Base-by-base conservation (phyloP, 2,329 filamentous ascomycete species). In the Stagonosporopsis vannaccii region DNA sequence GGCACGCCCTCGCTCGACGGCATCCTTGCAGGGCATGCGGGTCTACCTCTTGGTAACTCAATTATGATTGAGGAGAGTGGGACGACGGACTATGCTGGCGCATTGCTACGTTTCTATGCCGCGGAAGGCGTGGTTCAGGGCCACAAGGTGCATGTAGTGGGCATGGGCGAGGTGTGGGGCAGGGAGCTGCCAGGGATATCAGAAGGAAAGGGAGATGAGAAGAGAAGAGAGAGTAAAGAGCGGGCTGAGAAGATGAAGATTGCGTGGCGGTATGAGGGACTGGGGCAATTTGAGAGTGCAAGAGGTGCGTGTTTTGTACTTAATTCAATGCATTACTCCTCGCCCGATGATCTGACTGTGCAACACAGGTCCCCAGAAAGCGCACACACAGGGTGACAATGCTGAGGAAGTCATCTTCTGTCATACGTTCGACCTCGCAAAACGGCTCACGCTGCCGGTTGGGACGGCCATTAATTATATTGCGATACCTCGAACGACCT, bases 101-200 rank as follows among this genome's bases (percentile, higher is more conserved):
- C 91, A 23, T 79, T 98, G 55, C 78, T 97, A 40, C 85, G 90
- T 51, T 97, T 95, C 74, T 99, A 92, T 77, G 94, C 92, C 0
- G 93, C 94, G 0, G 93, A 99, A 77, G 95, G 95, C 2, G 85
- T 98, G 4, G 86, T 96, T 6, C 95, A 99, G 71, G 92, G 91
- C 1, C 95, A 99, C 70, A 85, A 88, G 54, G 86, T 99, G 46
- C 92, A 97, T 76, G 86, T 96, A 3, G 82, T 98, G 33, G 94
- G 92, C 2, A 82, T 91, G 59, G 86, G 87, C 7, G 90, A 95
- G 59, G 81, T 83, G 42, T 98, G 95, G 95, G 86, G 87, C 33
- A 82, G 90, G 61, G 92, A 94, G 65, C 80, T 99, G 20, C 95
- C 95, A 3, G 94, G 90, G 0, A 75, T 96, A 30, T 82, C 84